phyloP scores from a whole-genome alignment of 2,329 filamentous ascomycete species.

The Hypoxylon sp. region DNA sequence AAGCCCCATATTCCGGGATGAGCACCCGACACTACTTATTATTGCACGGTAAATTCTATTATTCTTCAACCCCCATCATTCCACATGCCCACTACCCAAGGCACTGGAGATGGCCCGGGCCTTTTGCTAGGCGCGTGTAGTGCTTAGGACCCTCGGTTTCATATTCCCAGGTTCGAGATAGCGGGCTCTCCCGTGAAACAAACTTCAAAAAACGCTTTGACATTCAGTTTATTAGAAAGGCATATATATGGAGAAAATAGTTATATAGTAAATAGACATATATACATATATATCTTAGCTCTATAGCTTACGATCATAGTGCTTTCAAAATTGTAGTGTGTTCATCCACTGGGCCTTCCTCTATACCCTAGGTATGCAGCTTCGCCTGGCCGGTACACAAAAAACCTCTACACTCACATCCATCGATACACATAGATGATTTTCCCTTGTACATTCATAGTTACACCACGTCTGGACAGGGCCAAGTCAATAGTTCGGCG shows the following conservation, averaged over 20 bases:
- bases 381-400: neutral
- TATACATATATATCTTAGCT: neutral
- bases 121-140: constrained; percentile 23
- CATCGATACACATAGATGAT: neutral
- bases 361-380: neutral
- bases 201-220: constrained; percentile 33
- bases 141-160: constrained; percentile 30
- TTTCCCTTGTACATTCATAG: constrained; percentile 21
- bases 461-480: constrained; percentile 10
- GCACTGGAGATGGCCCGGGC: constrained; percentile 37
- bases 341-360: neutral
- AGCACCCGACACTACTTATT: constrained; percentile 25
- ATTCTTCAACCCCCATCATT: constrained; percentile 33
- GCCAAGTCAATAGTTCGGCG: constrained; percentile 39
- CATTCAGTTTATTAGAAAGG: constrained; percentile 14
- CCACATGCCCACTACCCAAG: constrained; percentile 37
- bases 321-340: neutral
- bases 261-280: constrained; percentile 1
- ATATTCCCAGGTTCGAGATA: constrained; percentile 31
- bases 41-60: constrained; percentile 35
- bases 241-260: neutral
- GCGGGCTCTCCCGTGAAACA: constrained; percentile 39
- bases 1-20: constrained; percentile 35
- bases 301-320: constrained; percentile 7
- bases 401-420: neutral